Conservation (phyloP, 352 stramenopile genomes). For the Globisporangium cystogenes region DNA sequence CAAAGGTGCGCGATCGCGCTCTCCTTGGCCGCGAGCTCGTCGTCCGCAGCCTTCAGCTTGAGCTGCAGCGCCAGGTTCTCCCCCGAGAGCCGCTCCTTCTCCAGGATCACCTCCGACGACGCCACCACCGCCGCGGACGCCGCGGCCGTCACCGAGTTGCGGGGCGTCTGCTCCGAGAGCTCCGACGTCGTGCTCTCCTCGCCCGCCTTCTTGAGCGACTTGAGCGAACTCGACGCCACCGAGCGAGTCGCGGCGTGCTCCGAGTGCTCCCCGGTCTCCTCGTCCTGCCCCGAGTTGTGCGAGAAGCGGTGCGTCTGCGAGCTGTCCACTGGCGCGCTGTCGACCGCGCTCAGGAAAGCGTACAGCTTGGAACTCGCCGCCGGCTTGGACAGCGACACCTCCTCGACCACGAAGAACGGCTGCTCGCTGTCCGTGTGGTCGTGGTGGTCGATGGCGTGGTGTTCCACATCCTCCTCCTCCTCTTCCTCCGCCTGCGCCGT, state of each 20-base stretch:
- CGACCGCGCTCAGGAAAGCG: constrained; percentile 46
- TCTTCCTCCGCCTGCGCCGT: neutral
- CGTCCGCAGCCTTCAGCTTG: constrained; percentile 25
- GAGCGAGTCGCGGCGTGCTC: neutral
- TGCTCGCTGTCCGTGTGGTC: constrained; percentile 24
- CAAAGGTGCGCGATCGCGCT: constrained; percentile 18
- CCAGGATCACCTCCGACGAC: constrained; percentile 24
- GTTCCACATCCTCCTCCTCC: constrained; percentile 5
- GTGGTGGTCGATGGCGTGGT: constrained; percentile 16
- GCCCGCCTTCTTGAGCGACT: constrained; percentile 4
- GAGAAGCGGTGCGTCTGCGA: constrained; percentile 11
- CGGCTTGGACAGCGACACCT: constrained; percentile 20
- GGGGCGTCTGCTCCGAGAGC: constrained; percentile 5
- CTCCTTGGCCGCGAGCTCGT: constrained; percentile 23
- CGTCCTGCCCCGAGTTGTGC: constrained; percentile 8
- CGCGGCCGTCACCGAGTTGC: constrained; percentile 7
- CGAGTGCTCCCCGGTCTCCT: constrained; percentile 3
- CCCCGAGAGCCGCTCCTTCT: constrained; percentile 33
- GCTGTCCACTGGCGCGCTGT: constrained; percentile 31
- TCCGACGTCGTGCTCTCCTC: constrained; percentile 11
- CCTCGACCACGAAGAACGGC: constrained; percentile 30
- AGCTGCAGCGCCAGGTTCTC: constrained; percentile 34
- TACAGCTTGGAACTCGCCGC: constrained; percentile 39
- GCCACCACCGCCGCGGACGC: constrained; percentile 5
- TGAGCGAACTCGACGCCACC: neutral